phyloP scores from a whole-genome alignment of 2,329 filamentous ascomycete species.

The Penicillium griseofulvum region DNA sequence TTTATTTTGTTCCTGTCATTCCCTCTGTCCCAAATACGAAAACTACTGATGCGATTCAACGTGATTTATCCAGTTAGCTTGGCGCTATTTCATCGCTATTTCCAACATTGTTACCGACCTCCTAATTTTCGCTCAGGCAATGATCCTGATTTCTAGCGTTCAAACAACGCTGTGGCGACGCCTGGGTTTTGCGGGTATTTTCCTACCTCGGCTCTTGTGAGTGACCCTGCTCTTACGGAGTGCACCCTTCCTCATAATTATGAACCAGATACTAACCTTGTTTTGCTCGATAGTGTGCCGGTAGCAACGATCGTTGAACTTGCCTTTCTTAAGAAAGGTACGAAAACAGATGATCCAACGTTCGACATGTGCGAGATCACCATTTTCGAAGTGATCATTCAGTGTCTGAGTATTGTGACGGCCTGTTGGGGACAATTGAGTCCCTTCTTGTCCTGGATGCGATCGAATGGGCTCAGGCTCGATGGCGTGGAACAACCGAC shows the following conservation, averaged over 20 bases:
- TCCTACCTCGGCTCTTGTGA: conserved; percentile 21
- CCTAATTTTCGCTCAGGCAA: conserved; percentile 21
- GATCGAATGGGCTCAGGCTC: conserved; percentile 11
- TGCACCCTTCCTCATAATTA: not conserved
- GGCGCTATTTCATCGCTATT: conserved; percentile 17
- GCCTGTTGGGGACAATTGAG: conserved; percentile 24
- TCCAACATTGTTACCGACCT: conserved; percentile 25
- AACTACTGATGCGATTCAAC: not conserved
- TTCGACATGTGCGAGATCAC: conserved; percentile 20
- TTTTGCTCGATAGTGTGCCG: conserved; percentile 10
- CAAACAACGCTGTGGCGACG: conserved; percentile 20
- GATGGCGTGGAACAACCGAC: conserved; percentile 11
- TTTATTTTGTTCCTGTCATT: not conserved
- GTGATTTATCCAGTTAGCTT: conserved; percentile 4
- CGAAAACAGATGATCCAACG: conserved; percentile 14
- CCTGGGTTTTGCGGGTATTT: conserved; percentile 20
- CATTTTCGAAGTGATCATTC: conserved; percentile 17
- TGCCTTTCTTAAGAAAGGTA: conserved; percentile 8
- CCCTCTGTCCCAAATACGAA: not conserved
- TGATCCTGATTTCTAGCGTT: conserved; percentile 19
- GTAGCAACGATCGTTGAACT: conserved; percentile 15
- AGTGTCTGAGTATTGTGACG: conserved; percentile 26
- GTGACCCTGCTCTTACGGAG: not conserved
- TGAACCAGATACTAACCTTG: not conserved
- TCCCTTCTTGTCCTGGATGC: conserved; percentile 20